A percentile compares a stretch with the other conserved stretches of the same genome.
Evolutionary conservation across 2,329 filamentous ascomycete species (phyloP).

Genomic region (Fusarium nanum): DNA sequence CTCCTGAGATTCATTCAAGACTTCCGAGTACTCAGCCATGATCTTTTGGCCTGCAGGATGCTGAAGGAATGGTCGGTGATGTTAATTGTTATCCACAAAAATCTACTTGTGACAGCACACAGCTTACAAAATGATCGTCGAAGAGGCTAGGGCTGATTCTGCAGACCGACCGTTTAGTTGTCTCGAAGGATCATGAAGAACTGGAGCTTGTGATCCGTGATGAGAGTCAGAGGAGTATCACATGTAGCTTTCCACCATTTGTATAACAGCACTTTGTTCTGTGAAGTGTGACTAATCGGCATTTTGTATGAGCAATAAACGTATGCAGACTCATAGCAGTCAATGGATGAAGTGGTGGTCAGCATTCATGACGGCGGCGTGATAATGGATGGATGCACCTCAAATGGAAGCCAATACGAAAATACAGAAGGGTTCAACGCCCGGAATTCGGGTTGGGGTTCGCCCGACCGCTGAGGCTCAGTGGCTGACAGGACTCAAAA

Average conservation of each 20-base stretch:
- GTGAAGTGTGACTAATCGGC: background rate
- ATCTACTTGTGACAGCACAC: background rate
- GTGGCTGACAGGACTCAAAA: background rate
- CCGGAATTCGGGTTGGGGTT: constrained; percentile 23
- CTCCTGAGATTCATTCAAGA: background rate
- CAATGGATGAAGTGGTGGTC: background rate
- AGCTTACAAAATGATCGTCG: background rate
- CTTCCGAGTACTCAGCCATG: background rate
- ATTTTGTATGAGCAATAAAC: background rate
- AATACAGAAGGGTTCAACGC: constrained; percentile 3
- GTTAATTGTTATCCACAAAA: background rate
- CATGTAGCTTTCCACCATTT: background rate
- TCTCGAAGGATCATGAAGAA: background rate
- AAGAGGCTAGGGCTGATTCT: background rate
- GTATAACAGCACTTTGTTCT: background rate
- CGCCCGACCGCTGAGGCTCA: constrained; percentile 5
- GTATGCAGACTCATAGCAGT: background rate
- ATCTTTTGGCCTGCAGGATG: background rate
- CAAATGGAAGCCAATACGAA: constrained; percentile 14
- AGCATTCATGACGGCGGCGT: background rate
- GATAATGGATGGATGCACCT: background rate
- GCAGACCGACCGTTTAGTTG: background rate
- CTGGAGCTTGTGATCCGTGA: background rate
- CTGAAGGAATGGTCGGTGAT: background rate
- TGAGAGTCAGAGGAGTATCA: background rate